Conservation (phyloP, 805 yeast species). For the Brettanomyces sp. region DNA sequence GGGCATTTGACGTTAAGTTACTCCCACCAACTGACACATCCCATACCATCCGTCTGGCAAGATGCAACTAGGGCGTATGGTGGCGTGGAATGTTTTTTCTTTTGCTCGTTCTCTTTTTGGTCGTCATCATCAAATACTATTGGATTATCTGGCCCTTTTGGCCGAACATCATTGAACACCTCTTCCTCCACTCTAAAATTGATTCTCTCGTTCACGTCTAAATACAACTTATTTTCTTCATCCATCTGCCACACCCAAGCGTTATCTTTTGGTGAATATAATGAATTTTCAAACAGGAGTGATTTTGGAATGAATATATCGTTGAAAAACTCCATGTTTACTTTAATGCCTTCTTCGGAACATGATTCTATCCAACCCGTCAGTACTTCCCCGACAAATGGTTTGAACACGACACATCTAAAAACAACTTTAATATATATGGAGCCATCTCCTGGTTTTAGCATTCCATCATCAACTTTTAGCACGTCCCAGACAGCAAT, state of each 20-base stretch:
- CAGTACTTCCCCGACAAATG: conserved; percentile 87
- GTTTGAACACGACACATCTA: conserved; percentile 77
- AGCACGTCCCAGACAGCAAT: conserved; percentile 77
- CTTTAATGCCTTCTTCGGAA: conserved; percentile 77
- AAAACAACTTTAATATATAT: conserved; percentile 67
- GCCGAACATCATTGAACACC: conserved; percentile 74
- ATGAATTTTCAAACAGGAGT: conserved; percentile 57
- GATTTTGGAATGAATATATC: conserved; percentile 84
- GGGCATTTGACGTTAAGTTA: conserved; percentile 16
- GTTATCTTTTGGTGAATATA: conserved; percentile 51
- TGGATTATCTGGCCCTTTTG: conserved; percentile 45
- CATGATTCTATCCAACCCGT: conserved; percentile 92
- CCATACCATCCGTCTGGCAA: conserved; percentile 95
- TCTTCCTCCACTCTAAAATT: conserved; percentile 89
- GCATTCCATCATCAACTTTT: conserved; percentile 76
- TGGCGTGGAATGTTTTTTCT: conserved; percentile 42
- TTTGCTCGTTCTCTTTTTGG: conserved; percentile 21
- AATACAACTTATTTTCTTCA: conserved; percentile 64
- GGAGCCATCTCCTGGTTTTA: conserved; percentile 93
- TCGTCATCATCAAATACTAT: conserved; percentile 16
- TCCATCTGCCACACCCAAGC: conserved; percentile 91
- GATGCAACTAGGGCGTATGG: conserved; percentile 83
- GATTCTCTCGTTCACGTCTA: conserved; percentile 87
- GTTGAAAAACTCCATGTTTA: conserved; percentile 79
- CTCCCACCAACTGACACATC: conserved; percentile 96